Evolutionary conservation across 2,329 filamentous ascomycete genomes (phyloP), one percentile per base, ranked within the genome.

Genomic region (Thelonectria olida): DNA sequence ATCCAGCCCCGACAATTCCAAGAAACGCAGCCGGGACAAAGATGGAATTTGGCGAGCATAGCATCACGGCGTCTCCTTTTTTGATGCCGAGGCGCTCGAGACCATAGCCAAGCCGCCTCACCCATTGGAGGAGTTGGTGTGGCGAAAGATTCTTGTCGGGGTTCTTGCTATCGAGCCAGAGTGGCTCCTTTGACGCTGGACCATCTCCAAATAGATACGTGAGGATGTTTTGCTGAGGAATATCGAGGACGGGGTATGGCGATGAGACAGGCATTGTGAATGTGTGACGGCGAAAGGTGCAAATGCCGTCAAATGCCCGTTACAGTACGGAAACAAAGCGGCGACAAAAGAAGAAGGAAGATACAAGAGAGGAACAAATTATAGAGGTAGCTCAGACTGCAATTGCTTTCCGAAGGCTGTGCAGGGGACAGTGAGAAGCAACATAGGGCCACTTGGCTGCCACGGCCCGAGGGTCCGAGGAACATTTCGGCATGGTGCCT

Each of bases 1-100:
- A 81, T 3, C 84, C 83, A 20, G 79, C 79, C 0, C 84, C 85
- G 1, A 85, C 80, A 38, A 84, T 80, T 3, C 82, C 84, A 5
- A 86, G 74, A 66, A 85, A 87, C 13, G 82, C 81, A 4, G 82
- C 81, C 0, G 84, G 84, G 2, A 87, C 79, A 63, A 83, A 85
- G 38, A 87, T 81, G 62, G 85, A 82, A 67, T 87, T 87, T 2
- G 81, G 79, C 1, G 82, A 82, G 66, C 82, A 84, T 42, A 85
- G 78, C 78, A 87, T 79, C 28, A 85, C 81, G 2, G 84, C 82
- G 52, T 87, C 84, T 12, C 81, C 81, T 50, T 73, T 75, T 56
- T 78, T 68, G 7, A 86, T 59, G 0, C 81, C 82, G 7, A 83
- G 67, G 3, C 69, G 74, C 49, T 83, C 75, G 13, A 87, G 75